Evolutionary conservation across 106 monocot species (phyloP), one percentile per base, ranked within the genome.

Genomic region (Dioscorea alata): DNA sequence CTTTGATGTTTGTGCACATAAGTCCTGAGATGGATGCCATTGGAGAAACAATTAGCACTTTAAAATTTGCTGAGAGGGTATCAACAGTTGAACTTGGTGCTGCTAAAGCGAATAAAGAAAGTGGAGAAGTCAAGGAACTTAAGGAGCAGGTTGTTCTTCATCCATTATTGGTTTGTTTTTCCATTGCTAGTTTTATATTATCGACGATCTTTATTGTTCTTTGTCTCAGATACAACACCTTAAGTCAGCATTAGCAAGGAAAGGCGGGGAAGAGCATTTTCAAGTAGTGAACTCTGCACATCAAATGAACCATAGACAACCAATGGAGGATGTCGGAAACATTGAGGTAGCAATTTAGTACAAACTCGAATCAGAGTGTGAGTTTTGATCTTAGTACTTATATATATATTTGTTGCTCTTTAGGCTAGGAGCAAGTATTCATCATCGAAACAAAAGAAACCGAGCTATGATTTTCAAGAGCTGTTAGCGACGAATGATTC

Each of bases 1-100:
- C 93, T 60, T 78, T 99, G 33, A 99, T 99, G 99, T 99, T 99
- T 86, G 88, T 99, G 23, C 92, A 99, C 70, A 72, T 99, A 60
- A 93, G 90, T 74, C 99, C 93, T 10, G 99, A 99, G 64, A 49
- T 67, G 58, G 85, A 93, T 79, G 90, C 93, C 42, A 24, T 82
- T 25, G 79, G 83, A 15, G 99, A 99, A 81, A 93, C 99, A 5
- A 60, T 99, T 49, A 93, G 99, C 80, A 99, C 99, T 60, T 88
- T 99, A 31, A 99, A 99, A 65, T 99, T 99, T 69, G 93, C 99
- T 0, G 99, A 93, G 58, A 61, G 99, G 21, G 99, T 99, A 31
- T 82, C 99, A 1, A 83, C 75, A 17, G 85, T 99, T 42, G 99
- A 99, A 79, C 90, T 99, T 32, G 99, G 99, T 72, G 82, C 90